These are phyloP conservation scores for Kodamaea sp. DNA, from an alignment of 1,139 yeast genomes.

Conservation along the genomic window DNA sequence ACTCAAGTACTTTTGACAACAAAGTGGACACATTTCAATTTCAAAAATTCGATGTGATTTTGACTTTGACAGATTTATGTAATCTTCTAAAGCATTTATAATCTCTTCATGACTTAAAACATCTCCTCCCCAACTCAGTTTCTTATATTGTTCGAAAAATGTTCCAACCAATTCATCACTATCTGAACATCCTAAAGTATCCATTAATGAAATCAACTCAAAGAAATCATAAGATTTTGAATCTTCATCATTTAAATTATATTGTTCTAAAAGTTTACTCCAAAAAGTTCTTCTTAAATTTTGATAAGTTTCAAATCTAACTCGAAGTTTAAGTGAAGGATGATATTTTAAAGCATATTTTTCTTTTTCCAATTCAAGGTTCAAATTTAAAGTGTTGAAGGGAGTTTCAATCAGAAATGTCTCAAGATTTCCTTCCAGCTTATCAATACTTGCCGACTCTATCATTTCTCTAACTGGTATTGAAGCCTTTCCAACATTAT, in stretches of 20 bases:
- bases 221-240: constrained; percentile 42
- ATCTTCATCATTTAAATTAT: constrained; percentile 39
- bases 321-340: constrained; percentile 59
- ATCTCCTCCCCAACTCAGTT: constrained; percentile 54
- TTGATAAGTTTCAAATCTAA: constrained; percentile 66
- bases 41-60: constrained; percentile 46
- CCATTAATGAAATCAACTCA: constrained; percentile 57
- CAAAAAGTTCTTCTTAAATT: constrained; percentile 67
- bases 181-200: constrained; percentile 58
- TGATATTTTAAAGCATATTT: constrained; percentile 36
- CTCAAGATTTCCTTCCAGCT: constrained; percentile 1
- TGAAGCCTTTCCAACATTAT: constrained; percentile 66
- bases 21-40: constrained; percentile 72
- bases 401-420: constrained; percentile 3
- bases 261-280: constrained; percentile 58
- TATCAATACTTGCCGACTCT: constrained; percentile 10
- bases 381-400: constrained; percentile 41
- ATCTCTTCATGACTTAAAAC: constrained; percentile 55
- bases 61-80: constrained; percentile 19
- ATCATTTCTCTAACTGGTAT: constrained; percentile 51
- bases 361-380: constrained; percentile 30
- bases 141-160: constrained; percentile 42
- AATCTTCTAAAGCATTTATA: constrained; percentile 49
- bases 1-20: constrained; percentile 58
- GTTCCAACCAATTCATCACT: constrained; percentile 43